Conservation (phyloP, 306 rosid genomes). For the Dalbergia cochinchinensis region DNA sequence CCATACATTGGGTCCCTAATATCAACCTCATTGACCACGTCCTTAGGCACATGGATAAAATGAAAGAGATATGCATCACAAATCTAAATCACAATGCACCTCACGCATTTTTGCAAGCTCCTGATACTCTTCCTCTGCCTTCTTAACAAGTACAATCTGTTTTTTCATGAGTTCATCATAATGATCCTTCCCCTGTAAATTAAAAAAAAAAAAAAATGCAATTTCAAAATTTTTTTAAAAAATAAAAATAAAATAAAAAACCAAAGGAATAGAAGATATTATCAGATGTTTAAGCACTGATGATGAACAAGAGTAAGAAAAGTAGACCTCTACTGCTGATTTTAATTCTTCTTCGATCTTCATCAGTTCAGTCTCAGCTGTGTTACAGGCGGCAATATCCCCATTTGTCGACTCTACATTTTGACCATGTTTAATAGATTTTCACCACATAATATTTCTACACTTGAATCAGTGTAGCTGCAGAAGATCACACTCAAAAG, state of each 20-base stretch:
- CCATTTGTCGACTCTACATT: constrained; percentile 69
- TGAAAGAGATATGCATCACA: constrained; percentile 35
- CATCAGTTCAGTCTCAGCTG: constrained; percentile 71
- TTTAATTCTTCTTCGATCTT: constrained; percentile 63
- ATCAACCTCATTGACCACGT: constrained; percentile 9
- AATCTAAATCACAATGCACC: constrained; percentile 57
- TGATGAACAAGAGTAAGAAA: constrained; percentile 16
- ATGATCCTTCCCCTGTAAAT: constrained; percentile 69
- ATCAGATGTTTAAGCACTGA: constrained; percentile 23
- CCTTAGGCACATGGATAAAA: constrained; percentile 4
- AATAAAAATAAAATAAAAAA: background rate
- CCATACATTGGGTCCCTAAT: no score
- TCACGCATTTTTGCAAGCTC: constrained; percentile 59
- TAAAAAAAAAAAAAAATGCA: background rate
- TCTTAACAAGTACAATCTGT: constrained; percentile 67
- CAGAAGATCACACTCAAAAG: constrained; percentile 32
- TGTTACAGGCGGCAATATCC: constrained; percentile 70
- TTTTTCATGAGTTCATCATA: constrained; percentile 75
- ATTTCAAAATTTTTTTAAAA: background rate
- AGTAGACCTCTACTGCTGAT: constrained; percentile 64
- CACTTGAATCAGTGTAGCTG: constrained; percentile 26
- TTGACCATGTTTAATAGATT: constrained; percentile 39
- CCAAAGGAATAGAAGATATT: constrained; percentile 10
- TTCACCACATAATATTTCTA: constrained; percentile 36
- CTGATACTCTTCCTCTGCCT: constrained; percentile 61